Base-by-base conservation (phyloP, 148 eudicot species). In the Camellia lanceoleosa region DNA sequence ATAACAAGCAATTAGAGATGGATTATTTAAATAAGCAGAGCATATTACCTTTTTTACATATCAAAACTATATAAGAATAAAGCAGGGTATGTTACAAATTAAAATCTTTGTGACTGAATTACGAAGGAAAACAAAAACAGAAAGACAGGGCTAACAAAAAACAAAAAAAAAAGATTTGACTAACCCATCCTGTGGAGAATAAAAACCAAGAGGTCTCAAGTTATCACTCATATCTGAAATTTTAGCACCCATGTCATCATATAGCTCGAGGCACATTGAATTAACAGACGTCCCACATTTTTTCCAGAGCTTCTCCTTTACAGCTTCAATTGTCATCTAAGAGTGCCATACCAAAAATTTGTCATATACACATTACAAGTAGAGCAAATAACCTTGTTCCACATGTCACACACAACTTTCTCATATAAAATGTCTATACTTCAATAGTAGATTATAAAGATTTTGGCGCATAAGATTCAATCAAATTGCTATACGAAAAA, bases 241-340 rank as follows among this genome's bases (percentile, higher is more conserved):
- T 87, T 89, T 93, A 38, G 87, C 74, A 41, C 92, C 91, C 51
- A 83, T 84, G 3, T 95, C 95, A 87, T 95, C 98, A 79, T 91
- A 92, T 56, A 95, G 90, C 89, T 93, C 97, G 63, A 95, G 92
- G 60, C 82, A 74, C 99, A 95, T 95, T 61, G 99, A 89, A 67
- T 82, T 61, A 46, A 95, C 91, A 76, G 95, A 86, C 87, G 99
- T 93, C 23, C 99, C 99, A 84, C 93, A 90, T 87, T 91, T 95
- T 83, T 88, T 95, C 98, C 99, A 95, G 7, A 95, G 86, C 89
- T 95, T 95, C 19, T 95, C 99, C 83, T 95, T 95, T 49, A 95
- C 89, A 42, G 95, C 92, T 86, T 95, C 99, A 20, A 95, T 87
- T 6, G 91, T 87, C 92, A 88, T 88, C 99, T 94, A 86, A 23